Percentiles rank a stretch among this genome's conserved stretches.
Conservation (phyloP, 2,329 filamentous ascomycete genomes). For the Emergomyces africanus region DNA sequence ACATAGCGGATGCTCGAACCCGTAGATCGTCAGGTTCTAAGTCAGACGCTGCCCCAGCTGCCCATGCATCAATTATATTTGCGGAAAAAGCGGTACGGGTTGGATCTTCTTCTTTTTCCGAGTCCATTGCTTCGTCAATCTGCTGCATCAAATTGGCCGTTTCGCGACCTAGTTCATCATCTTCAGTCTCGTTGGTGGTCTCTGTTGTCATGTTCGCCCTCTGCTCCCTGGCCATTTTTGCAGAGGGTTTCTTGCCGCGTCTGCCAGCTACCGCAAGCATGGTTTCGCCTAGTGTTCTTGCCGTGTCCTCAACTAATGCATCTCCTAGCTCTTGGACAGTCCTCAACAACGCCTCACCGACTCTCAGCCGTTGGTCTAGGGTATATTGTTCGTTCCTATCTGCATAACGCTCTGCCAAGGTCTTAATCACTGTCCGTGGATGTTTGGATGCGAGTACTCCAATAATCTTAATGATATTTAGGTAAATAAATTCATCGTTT, state of each 20-base stretch:
- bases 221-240: slow-evolving; percentile 20
- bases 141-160: slow-evolving; percentile 6
- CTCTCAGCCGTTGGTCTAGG: slow-evolving; percentile 29
- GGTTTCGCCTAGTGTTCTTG: slow-evolving; percentile 25
- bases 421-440: slow-evolving; percentile 29
- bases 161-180: background rate
- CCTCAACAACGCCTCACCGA: slow-evolving; percentile 30
- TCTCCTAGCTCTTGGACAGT: slow-evolving; percentile 30
- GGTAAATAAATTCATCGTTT: slow-evolving; percentile 32
- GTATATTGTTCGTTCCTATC: slow-evolving; percentile 25
- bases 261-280: slow-evolving; percentile 29
- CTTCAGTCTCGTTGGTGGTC: slow-evolving; percentile 13
- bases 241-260: slow-evolving; percentile 24
- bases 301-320: slow-evolving; percentile 25
- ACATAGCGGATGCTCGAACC: slow-evolving; percentile 30
- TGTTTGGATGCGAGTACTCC: slow-evolving; percentile 29
- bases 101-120: slow-evolving; percentile 25
- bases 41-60: slow-evolving; percentile 24
- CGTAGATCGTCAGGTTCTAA: slow-evolving; percentile 32
- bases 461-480: slow-evolving; percentile 31
- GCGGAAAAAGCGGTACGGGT: slow-evolving; percentile 22
- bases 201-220: slow-evolving; percentile 18
- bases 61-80: slow-evolving; percentile 30
- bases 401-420: slow-evolving; percentile 27
- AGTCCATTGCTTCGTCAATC: slow-evolving; percentile 13